Base-by-base conservation (phyloP, 169 alveolate species). In the Plasmodium cynomolgi region DNA sequence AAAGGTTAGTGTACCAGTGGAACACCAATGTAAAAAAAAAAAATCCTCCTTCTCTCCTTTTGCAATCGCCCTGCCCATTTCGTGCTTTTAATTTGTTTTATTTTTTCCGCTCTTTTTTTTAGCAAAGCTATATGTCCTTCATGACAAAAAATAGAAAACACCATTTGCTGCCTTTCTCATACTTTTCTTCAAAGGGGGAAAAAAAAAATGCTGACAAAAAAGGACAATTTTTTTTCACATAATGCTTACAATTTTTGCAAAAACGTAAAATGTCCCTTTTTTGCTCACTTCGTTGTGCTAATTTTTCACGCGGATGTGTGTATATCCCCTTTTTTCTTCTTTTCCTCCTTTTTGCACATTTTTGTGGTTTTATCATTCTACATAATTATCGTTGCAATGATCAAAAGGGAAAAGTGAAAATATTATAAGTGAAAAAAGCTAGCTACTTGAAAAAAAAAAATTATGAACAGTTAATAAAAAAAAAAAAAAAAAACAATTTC, bases 241-340 rank as follows among this genome's bases (percentile, higher is more conserved):
- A 26, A n/a, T 62, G 13, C 75, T 9, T 62, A 23, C 75, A 62
- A 62, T 23, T 7, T 23, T 26, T 62, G 75, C 33, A 26, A 5
- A 62, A 62, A 62, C 33, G 29, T 62, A 62, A 41, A 79, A 62
- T 39, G 56, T 47, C 54, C 56, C 56, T 79, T 79, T 79, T 75
- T 79, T 79, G 44, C 68, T 6, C 68, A 34, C 56, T 9, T 17
- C 29, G 84, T 79, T 34, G 37, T 79, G 73, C 68, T 79, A 79
- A 79, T 39, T 15, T 79, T 26, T 41, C 37, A 79, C 54, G 84
- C 34, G 54, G 13, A 62, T 47, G 56, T 31, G 84, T 79, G 84
- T 39, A 71, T 79, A 79, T 79, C 54, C 29, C 84, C 84, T 20
- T 20, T 37, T 75, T 75, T 75, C 41, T 75, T 75, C 41, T 75